Evolutionary conservation across 768 basidiomycete genomes (phyloP).

Genomic region (Tricholomella constricta): DNA sequence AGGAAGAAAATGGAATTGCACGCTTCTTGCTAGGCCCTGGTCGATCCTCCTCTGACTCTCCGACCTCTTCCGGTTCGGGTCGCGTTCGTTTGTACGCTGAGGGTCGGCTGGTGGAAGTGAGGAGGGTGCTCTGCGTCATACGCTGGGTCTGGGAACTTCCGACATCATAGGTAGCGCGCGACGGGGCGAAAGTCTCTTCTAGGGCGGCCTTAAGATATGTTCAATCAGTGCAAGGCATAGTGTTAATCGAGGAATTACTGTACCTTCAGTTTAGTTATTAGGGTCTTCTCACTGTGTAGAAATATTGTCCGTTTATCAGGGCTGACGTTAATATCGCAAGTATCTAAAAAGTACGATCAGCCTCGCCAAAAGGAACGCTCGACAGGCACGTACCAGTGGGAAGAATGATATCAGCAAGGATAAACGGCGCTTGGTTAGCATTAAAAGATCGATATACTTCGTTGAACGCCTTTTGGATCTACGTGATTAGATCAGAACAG

Average conservation of each 20-base stretch:
- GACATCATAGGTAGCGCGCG: conserved; percentile 75
- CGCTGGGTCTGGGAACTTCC: conserved; percentile 21
- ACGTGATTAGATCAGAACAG: neutral
- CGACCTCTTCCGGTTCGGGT: neutral
- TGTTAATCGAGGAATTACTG: neutral
- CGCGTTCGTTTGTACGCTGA: conserved; percentile 12
- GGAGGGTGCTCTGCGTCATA: conserved; percentile 23
- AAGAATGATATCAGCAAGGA: conserved; percentile 81
- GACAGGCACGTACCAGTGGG: conserved; percentile 62
- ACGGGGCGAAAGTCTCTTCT: conserved; percentile 65
- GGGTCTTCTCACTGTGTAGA: conserved; percentile 80
- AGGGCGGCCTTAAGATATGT: conserved; percentile 52
- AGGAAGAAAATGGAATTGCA: neutral
- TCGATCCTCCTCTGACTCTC: neutral
- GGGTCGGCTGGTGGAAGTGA: conserved; percentile 1
- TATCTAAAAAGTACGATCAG: conserved; percentile 42
- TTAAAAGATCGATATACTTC: conserved; percentile 89
- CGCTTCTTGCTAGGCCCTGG: conserved; percentile 7
- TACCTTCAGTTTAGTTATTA: conserved; percentile 81
- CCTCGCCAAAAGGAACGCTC: neutral
- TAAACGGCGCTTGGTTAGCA: conserved; percentile 71
- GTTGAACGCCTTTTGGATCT: conserved; percentile 90
- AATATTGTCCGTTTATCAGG: conserved; percentile 98
- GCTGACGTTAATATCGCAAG: conserved; percentile 91
- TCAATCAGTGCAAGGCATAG: neutral